Evolutionary conservation across 2,329 filamentous ascomycete species (phyloP).

Genomic region (Zasmidium angulare): DNA sequence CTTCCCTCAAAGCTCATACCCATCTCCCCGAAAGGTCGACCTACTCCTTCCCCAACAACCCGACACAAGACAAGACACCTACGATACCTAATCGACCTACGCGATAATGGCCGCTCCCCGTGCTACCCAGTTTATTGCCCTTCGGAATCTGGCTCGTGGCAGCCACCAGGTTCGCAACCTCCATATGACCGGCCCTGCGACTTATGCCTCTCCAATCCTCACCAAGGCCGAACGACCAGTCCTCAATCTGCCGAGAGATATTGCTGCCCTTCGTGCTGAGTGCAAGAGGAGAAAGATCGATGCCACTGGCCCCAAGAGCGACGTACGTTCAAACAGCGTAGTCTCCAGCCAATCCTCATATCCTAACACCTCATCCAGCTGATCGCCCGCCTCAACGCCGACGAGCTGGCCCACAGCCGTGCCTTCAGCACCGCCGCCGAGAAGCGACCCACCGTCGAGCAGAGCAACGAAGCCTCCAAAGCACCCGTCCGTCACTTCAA

Average conservation of each 20-base stretch:
- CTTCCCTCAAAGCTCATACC: neutral
- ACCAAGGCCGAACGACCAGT: conserved; percentile 48
- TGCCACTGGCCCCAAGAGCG: conserved; percentile 48
- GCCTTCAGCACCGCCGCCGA: conserved; percentile 57
- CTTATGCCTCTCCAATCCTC: conserved; percentile 52
- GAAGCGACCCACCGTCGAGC: conserved; percentile 38
- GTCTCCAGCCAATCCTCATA: conserved; percentile 7
- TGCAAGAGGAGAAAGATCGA: conserved; percentile 52
- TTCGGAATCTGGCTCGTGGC: conserved; percentile 40
- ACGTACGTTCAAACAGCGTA: conserved; percentile 39
- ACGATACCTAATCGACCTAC: neutral
- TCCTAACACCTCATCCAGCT: conserved; percentile 39
- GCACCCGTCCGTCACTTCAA: conserved; percentile 56
- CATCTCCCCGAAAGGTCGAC: neutral
- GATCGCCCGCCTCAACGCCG: conserved; percentile 52
- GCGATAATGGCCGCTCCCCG: conserved; percentile 43
- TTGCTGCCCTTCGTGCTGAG: conserved; percentile 53
- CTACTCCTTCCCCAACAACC: neutral
- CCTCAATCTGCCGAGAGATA: conserved; percentile 51
- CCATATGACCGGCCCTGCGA: conserved; percentile 61
- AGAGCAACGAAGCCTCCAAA: conserved; percentile 25
- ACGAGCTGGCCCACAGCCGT: conserved; percentile 53
- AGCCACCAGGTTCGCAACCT: conserved; percentile 48
- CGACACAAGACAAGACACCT: neutral
- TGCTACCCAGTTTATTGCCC: conserved; percentile 43